Evolutionary conservation across 2,329 filamentous ascomycete genomes (phyloP), one percentile per base, ranked within the genome.

Genomic region (Microcyclospora pomicola): DNA sequence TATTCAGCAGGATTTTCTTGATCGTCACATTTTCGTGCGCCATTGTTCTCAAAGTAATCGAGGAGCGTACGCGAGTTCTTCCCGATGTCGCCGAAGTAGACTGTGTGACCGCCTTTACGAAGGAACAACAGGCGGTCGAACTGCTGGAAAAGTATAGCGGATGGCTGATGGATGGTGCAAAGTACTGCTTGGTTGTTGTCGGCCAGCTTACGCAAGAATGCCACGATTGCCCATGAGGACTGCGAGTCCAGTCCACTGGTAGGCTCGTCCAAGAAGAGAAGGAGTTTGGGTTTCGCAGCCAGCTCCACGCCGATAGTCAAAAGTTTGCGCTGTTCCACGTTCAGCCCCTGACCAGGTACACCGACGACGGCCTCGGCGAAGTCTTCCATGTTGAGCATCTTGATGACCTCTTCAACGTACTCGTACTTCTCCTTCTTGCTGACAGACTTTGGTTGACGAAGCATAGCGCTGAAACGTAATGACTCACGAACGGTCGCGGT

Each of bases 1-100:
- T 75, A 85, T 58, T 86, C 81, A 1, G 81, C 81, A 0, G 81
- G 80, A 47, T 85, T 85, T 42, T 80, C 78, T 1, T 49, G 48
- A 13, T 49, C 41, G 7, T 64, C 66, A 41, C 80, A 81, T 33
- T 62, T 59, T 2, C 72, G 64, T 1, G 73, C 77, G 4, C 80
- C 80, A 39, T 80, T 72, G 9, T 58, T 50, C 51, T 78, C 72
- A 41, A 87, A 86, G 55, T 68, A 67, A 31, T 62, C 47, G 2
- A 65, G 48, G 0, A 68, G 53, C 0, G 49, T 60, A 12, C 49
- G 47, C 0, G 62, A 64, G 42, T 64, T 60, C 15, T 62, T 41
- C 34, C 65, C 65, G 9, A 67, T 60, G 24, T 63, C 54, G n/a
- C 67, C 67, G 43, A 66, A 67, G 55, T 66, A 68, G 27, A 66